Base-by-base conservation (phyloP, 352 stramenopile genomes). In the Pythium coloratum region DNA sequence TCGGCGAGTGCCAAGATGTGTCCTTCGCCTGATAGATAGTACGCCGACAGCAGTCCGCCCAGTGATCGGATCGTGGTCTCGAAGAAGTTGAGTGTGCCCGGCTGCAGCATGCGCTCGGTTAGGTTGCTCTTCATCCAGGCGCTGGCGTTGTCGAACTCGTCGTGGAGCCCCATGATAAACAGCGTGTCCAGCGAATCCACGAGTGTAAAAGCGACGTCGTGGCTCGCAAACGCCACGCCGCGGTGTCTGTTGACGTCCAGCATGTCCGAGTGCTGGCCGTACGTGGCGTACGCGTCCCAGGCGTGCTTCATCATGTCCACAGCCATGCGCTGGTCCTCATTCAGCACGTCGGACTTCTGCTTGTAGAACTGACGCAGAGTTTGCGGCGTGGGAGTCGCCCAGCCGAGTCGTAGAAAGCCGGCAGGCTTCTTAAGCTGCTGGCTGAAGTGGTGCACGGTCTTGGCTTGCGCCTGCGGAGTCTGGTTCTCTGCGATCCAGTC, bases 181-280 rank as follows among this genome's bases (percentile, higher is more conserved):
- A 91, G 73, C 47, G 84, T 92, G 58, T 92, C 84, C 8, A 92
- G 77, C 33, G 83, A 75, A 50, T 92, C 83, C 8, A 90, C 72
- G 18, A 81, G 62, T 10, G 81, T 89, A 44, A 86, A 75, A 4
- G 82, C 80, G 77, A 91, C 82, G 57, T 88, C 77, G 68, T 91
- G 82, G 5, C 62, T 49, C 49, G 82, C 82, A 26, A 82, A 62
- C 0, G 58, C 76, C 4, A 59, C 61, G 2, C 69, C 68, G 2
- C 10, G 38, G 34, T 76, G 64, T 8, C 40, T 32, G 10, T 71
- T 47, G 42, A 84, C 69, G 20, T 76, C 59, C n/a, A 90, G 65
- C 36, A 59, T 76, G 61, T 89, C 80, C 3, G 54, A 59, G 71
- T 78, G 82, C 28, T 69, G 55, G 34, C 67, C 80, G 50, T 72